Conservation (phyloP, 164 flowering plant species). For the Amborella trichopoda region DNA sequence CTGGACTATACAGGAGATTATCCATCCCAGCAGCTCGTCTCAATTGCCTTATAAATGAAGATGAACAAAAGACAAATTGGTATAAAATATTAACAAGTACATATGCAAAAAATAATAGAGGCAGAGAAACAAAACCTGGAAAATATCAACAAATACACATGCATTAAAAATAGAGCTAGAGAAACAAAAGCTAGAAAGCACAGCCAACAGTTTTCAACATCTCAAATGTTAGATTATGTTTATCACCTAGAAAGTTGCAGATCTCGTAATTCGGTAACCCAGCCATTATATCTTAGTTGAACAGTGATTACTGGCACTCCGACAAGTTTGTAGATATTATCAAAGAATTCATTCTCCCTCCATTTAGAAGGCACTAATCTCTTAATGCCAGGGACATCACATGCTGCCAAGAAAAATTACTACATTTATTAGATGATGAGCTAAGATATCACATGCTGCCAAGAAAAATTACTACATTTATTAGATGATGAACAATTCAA, state of each 20-base stretch:
- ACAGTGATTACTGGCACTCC: conserved; percentile 98
- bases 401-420: conserved; percentile 45
- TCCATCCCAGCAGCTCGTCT: conserved; percentile 70
- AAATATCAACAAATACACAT: no score
- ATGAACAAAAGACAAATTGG: not conserved
- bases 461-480: no score
- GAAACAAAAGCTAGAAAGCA: no score
- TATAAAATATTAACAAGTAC: not conserved
- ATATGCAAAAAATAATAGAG: not conserved
- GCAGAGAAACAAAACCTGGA: not conserved
- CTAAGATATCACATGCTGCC: not conserved
- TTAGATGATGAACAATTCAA: no score
- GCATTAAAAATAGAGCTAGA: no score
- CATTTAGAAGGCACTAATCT: conserved; percentile 75
- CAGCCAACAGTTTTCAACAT: no score
- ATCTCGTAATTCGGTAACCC: conserved; percentile 94
- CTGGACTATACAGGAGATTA: conserved; percentile 92
- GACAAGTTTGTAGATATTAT: conserved; percentile 68
- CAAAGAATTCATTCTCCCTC: conserved; percentile 71
- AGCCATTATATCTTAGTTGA: conserved; percentile 93
- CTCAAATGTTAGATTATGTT: no score
- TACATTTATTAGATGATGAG: conserved; percentile 1
- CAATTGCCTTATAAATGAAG: conserved; percentile 42
- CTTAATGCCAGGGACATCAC: conserved; percentile 98
- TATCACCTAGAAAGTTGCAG: conserved; percentile 65